These are phyloP conservation scores for Fraxinus americana DNA, from an alignment of 257 asterid species.

Conservation along the genomic window DNA sequence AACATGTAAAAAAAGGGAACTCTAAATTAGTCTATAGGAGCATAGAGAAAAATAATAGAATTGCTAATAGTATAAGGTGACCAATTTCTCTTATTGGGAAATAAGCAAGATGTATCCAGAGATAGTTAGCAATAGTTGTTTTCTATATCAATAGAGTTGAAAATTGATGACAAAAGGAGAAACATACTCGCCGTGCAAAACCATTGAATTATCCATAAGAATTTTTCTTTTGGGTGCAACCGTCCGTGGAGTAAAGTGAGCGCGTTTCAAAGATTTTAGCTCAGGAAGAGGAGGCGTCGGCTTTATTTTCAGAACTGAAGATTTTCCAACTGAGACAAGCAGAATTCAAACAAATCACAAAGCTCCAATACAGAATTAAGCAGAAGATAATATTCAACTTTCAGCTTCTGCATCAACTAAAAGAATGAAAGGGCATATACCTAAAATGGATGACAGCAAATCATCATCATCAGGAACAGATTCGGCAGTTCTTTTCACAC, in stretches of 20 bases:
- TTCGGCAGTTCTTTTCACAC: constrained; percentile 58
- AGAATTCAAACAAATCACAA: constrained; percentile 27
- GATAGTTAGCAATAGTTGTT: neutral
- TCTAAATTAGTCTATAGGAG: neutral
- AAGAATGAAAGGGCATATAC: constrained; percentile 39
- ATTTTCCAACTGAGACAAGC: constrained; percentile 62
- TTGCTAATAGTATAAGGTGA: neutral
- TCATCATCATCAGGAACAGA: constrained; percentile 88
- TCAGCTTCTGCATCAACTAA: neutral
- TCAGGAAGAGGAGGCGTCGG: constrained; percentile 73
- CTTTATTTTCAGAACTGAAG: constrained; percentile 80
- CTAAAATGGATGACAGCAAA: constrained; percentile 88
- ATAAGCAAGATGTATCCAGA: neutral
- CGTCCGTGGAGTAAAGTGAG: constrained; percentile 56
- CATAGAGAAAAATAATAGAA: neutral
- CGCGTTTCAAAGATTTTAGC: constrained; percentile 68
- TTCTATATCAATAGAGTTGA: neutral
- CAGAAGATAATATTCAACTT: neutral
- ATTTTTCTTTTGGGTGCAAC: constrained; percentile 74
- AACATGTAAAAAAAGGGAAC: neutral
- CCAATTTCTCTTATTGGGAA: neutral
- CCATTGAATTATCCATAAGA: constrained; percentile 91
- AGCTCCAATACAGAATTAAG: constrained; percentile 5
- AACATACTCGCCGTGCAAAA: constrained; percentile 98
- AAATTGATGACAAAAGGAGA: constrained; percentile 13